Evolutionary conservation across 2,329 filamentous ascomycete species (phyloP).

Genomic region (Aspergillus ruber): DNA sequence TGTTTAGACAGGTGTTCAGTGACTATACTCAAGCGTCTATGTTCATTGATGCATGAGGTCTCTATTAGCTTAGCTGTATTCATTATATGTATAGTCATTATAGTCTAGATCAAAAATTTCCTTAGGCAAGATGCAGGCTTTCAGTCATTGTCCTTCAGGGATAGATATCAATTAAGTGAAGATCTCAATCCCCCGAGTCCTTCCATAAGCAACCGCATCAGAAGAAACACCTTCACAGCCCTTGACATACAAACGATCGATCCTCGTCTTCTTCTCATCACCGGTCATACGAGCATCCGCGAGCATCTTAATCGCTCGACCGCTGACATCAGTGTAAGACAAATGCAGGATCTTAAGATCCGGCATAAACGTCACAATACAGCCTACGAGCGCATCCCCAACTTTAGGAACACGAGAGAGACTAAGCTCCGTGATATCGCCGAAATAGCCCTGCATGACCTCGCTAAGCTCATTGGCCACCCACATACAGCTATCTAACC

Average conservation of each 20-base stretch:
- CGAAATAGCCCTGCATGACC: slow-evolving; percentile 11
- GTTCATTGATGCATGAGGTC: too few relatives aligned
- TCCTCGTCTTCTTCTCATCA: slow-evolving; percentile 3
- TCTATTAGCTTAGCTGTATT: too few relatives aligned
- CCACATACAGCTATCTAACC: slow-evolving; percentile 22
- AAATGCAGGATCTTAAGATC: slow-evolving; percentile 29
- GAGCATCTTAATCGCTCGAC: slow-evolving; percentile 27
- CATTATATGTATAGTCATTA: too few relatives aligned
- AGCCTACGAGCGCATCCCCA: slow-evolving; percentile 16
- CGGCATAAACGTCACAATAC: slow-evolving; percentile 16
- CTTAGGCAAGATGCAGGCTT: too few relatives aligned
- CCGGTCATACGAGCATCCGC: slow-evolving; percentile 16
- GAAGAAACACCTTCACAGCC: slow-evolving; percentile 25
- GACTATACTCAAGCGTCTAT: too few relatives aligned
- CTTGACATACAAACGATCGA: slow-evolving; percentile 21
- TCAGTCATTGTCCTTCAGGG: not conserved
- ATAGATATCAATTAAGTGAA: slow-evolving; percentile 10
- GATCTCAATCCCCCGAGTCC: slow-evolving; percentile 21
- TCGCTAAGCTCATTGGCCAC: slow-evolving; percentile 11
- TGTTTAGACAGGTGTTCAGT: slow-evolving; percentile 15
- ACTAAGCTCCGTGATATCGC: slow-evolving; percentile 23
- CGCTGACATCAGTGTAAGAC: slow-evolving; percentile 29
- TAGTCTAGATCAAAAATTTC: too few relatives aligned
- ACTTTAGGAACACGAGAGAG: slow-evolving; percentile 20
- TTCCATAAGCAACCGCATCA: slow-evolving; percentile 30